Percentiles rank a stretch among this genome's conserved stretches.
Evolutionary conservation across 1,284 basidiomycete genomes (phyloP).

Genomic region (Heterobasidion parviporum): DNA sequence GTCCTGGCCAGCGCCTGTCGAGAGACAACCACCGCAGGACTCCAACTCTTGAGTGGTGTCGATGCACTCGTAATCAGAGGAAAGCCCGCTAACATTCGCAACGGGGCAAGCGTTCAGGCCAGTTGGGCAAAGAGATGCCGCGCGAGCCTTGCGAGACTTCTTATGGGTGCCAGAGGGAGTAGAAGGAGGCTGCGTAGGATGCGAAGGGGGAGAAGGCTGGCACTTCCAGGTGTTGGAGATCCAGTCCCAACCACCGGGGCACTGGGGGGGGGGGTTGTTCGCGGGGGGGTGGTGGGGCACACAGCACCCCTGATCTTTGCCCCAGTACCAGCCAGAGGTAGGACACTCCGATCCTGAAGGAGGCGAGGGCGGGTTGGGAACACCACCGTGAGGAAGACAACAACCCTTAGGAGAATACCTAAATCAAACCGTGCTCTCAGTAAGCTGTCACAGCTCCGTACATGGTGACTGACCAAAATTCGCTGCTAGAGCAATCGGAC

Average conservation of each 20-base stretch:
- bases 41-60: conserved; percentile 47
- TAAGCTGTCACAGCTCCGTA: not conserved
- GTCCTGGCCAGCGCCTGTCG: conserved; percentile 56
- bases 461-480: conserved; percentile 30
- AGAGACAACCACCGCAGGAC: conserved; percentile 70
- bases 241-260: conserved; percentile 40
- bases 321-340: conserved; percentile 28
- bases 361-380: conserved; percentile 31
- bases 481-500: conserved; percentile 12
- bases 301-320: conserved; percentile 34
- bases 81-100: conserved; percentile 23
- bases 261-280: conserved; percentile 35
- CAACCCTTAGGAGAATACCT: conserved; percentile 37
- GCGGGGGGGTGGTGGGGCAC: conserved; percentile 26
- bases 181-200: conserved; percentile 25
- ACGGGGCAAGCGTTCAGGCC: conserved; percentile 59
- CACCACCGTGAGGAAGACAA: conserved; percentile 45
- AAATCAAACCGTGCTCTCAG: not conserved
- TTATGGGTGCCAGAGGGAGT: conserved; percentile 20
- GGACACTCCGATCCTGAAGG: conserved; percentile 37
- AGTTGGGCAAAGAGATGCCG: conserved; percentile 41
- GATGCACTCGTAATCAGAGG: conserved; percentile 54
- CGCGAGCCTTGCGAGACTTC: conserved; percentile 19
- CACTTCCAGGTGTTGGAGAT: conserved; percentile 32
- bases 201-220: conserved; percentile 26